These are phyloP conservation scores for Rhipidocladum racemiflorum DNA, from an alignment of 176 grass and related monocot genomes.

Conservation along the genomic window DNA sequence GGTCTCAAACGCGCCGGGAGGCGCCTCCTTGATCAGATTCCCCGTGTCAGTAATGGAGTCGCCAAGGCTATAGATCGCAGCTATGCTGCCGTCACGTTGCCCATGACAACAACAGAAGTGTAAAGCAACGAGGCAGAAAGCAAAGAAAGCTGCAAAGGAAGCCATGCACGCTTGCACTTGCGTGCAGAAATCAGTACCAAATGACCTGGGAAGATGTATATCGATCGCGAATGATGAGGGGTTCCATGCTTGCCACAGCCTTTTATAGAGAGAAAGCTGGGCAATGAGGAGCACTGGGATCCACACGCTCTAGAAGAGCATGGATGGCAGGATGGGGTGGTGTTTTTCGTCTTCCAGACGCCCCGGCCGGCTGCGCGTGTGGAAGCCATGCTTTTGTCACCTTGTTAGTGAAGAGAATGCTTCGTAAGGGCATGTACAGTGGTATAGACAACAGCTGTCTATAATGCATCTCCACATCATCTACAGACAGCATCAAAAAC, in stretches of 20 bases:
- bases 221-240: not conserved
- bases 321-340: not conserved
- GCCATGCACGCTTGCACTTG: constrained; percentile 34
- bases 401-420: constrained; percentile 3
- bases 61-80: constrained; percentile 87
- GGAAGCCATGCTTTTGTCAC: not conserved
- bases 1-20: constrained; percentile 62
- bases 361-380: constrained; percentile 25
- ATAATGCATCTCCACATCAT: too few relatives aligned
- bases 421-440: too few relatives aligned
- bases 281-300: not conserved
- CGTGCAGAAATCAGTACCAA: constrained; percentile 11
- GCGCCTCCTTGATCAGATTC: constrained; percentile 61
- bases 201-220: not conserved
- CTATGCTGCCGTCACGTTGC: constrained; percentile 10
- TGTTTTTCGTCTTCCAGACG: constrained; percentile 25
- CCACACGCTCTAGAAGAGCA: constrained; percentile 18
- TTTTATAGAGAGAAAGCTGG: not conserved
- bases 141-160: constrained; percentile 17
- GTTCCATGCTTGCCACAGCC: not conserved
- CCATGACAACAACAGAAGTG: not conserved
- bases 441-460: too few relatives aligned
- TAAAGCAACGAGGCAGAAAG: not conserved
- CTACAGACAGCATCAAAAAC: too few relatives aligned
- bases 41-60: constrained; percentile 97